These are phyloP conservation scores for Scheffersomyces titani DNA, from an alignment of 1,139 yeast genomes.

Conservation along the genomic window DNA sequence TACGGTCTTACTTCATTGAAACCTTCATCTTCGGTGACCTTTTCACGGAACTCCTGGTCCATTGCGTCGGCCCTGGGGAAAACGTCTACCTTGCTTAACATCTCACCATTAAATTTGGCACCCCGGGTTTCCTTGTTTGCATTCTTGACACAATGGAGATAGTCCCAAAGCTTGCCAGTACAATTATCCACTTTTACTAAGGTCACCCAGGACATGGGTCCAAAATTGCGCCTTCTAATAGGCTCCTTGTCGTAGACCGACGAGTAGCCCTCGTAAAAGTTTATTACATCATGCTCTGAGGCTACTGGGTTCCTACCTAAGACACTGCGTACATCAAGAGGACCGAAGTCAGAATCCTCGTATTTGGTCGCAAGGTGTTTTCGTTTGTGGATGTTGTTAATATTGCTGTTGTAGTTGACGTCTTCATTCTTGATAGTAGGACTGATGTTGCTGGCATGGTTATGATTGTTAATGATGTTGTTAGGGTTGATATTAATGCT, in stretches of 20 bases:
- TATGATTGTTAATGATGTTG: not conserved
- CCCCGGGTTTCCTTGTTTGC: not conserved
- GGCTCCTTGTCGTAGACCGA: slow-evolving; percentile 27
- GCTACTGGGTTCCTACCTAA: slow-evolving; percentile 15
- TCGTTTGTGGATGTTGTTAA: not conserved
- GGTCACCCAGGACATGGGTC: slow-evolving; percentile 40
- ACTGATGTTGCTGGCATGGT: not conserved
- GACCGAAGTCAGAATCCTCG: not conserved
- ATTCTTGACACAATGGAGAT: slow-evolving; percentile 14
- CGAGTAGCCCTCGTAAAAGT: slow-evolving; percentile 33
- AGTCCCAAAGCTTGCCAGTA: slow-evolving; percentile 12
- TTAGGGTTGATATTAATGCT: not conserved
- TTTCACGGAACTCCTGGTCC: slow-evolving; percentile 10
- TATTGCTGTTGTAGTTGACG: not conserved
- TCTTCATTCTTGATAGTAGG: not conserved
- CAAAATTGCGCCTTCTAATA: slow-evolving; percentile 21
- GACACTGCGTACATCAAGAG: not conserved
- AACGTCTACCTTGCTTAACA: slow-evolving; percentile 1
- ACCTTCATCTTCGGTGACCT: slow-evolving; percentile 14
- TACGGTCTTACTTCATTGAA: slow-evolving; percentile 8
- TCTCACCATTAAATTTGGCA: not conserved
- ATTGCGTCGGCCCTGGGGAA: slow-evolving; percentile 3
- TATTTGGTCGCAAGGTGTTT: not conserved
- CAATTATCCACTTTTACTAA: slow-evolving; percentile 29
- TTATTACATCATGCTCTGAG: slow-evolving; percentile 27